phyloP scores from a whole-genome alignment of 768 basidiomycete species.

The Cystobasidium tubakii region DNA sequence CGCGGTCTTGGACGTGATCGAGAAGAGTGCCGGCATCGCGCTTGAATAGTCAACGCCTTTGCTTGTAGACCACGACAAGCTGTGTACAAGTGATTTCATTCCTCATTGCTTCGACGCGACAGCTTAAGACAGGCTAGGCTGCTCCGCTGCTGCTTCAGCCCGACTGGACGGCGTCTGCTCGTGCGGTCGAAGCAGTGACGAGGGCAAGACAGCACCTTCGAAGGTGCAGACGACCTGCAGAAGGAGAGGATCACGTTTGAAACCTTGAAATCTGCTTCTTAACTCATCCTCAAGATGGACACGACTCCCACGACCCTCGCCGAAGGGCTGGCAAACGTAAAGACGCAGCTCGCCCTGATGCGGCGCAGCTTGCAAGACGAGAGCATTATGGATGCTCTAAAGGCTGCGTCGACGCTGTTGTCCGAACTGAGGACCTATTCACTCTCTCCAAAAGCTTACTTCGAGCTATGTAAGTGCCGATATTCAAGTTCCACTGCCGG shows the following conservation, averaged over 20 bases:
- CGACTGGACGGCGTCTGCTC: not conserved
- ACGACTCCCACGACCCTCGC: not conserved
- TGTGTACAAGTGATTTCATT: too few relatives aligned
- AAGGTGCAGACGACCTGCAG: not conserved
- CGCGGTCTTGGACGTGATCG: too few relatives aligned
- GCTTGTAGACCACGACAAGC: too few relatives aligned
- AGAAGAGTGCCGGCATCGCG: too few relatives aligned
- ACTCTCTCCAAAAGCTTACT: slow-evolving; percentile 93
- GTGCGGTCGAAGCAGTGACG: not conserved
- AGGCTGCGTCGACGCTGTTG: slow-evolving; percentile 94
- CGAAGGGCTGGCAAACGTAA: slow-evolving; percentile 36
- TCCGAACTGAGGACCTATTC: slow-evolving; percentile 90
- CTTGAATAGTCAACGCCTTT: too few relatives aligned
- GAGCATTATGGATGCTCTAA: slow-evolving; percentile 97
- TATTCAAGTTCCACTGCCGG: not conserved
- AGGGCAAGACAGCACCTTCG: not conserved
- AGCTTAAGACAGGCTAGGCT: not conserved
- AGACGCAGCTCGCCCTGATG: slow-evolving; percentile 41
- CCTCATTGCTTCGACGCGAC: too few relatives aligned
- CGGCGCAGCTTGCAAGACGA: slow-evolving; percentile 60
- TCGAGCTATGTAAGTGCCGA: slow-evolving; percentile 74
- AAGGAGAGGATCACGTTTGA: too few relatives aligned
- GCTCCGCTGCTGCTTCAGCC: not conserved
- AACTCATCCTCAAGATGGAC: slow-evolving; percentile 7
- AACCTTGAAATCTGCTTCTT: not conserved